Conservation (phyloP, 2,329 filamentous ascomycete genomes). For the Ophiocordyceps camponoti-saundersi region DNA sequence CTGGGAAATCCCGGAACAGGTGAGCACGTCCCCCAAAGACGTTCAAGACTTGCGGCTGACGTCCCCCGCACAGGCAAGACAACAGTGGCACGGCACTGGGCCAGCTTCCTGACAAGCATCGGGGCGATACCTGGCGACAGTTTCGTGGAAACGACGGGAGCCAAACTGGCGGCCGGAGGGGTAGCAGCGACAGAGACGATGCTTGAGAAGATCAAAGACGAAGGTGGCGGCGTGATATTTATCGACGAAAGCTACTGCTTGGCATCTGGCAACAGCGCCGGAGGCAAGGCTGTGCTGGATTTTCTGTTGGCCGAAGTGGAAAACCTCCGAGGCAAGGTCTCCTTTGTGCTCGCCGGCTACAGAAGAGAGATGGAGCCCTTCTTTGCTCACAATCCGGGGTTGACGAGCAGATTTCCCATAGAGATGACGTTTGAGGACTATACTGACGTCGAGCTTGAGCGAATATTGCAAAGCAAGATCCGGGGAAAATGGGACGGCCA, state of each 20-base stretch:
- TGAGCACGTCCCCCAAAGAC: no score
- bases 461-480: conserved; percentile 41
- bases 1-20: conserved; percentile 58
- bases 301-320: conserved; percentile 58
- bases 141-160: conserved; percentile 54
- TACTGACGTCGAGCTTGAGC: conserved; percentile 42
- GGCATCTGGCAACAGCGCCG: conserved; percentile 35
- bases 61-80: conserved; percentile 20
- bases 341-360: conserved; percentile 61
- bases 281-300: conserved; percentile 48
- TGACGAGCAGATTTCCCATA: conserved; percentile 52
- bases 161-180: conserved; percentile 16
- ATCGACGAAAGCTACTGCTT: conserved; percentile 72
- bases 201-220: background rate
- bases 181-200: background rate
- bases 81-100: conserved; percentile 57
- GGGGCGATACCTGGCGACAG: conserved; percentile 40
- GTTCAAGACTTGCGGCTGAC: no score
- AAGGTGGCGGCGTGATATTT: conserved; percentile 22
- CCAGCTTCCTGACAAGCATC: conserved; percentile 42
- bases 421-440: conserved; percentile 55
- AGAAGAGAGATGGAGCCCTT: conserved; percentile 60
- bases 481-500: conserved; percentile 29
- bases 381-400: conserved; percentile 55
- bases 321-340: conserved; percentile 50